Conservation (phyloP, 2,329 filamentous ascomycete species). For the Colletotrichum endophyticum region DNA sequence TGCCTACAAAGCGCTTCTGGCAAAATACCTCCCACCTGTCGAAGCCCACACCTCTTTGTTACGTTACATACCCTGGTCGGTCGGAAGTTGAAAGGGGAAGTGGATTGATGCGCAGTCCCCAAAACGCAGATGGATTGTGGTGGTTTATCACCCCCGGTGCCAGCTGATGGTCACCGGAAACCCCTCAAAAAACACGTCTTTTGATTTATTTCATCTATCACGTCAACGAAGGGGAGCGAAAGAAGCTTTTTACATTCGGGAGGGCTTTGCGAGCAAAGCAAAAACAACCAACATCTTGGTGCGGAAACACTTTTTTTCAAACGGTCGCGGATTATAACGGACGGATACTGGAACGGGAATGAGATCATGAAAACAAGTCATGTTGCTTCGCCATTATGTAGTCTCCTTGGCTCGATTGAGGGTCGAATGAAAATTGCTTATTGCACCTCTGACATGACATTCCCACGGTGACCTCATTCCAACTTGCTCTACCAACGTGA, state of each 20-base stretch:
- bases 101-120: constrained; percentile 16
- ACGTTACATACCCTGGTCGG: constrained; percentile 21
- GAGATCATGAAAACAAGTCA: constrained; percentile 14
- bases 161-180: not conserved
- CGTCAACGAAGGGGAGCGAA: not conserved
- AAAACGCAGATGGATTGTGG: constrained; percentile 14
- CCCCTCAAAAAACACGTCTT: not conserved
- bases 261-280: constrained; percentile 15
- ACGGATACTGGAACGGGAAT: constrained; percentile 12
- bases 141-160: not conserved
- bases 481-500: not conserved
- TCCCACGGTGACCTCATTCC: not conserved
- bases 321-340: constrained; percentile 3
- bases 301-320: not conserved
- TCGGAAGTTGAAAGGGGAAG: constrained; percentile 10
- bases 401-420: constrained; percentile 4
- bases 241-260: not conserved
- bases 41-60: constrained; percentile 14
- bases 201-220: constrained; percentile 4
- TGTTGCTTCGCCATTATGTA: constrained; percentile 19
- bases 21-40: constrained; percentile 5
- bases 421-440: constrained; percentile 14
- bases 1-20: constrained; percentile 1
- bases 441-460: not conserved
- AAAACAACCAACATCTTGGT: not conserved